A percentile compares a stretch with the other conserved stretches of the same genome.
phyloP scores from a whole-genome alignment of 805 yeast genomes.

The Tetrapisispora iriomotensis region DNA sequence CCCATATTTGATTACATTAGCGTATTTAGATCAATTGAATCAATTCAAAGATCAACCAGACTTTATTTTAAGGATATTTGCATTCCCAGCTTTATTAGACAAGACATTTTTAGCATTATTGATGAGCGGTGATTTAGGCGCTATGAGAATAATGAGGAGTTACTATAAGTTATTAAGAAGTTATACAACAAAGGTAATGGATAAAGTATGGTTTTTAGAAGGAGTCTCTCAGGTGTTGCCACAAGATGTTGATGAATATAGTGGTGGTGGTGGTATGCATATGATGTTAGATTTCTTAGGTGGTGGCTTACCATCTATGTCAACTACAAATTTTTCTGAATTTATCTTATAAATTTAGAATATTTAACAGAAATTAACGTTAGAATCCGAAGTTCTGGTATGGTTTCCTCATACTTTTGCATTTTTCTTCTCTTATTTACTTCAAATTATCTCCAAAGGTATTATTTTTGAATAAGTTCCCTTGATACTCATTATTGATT shows the following conservation, averaged over 20 bases:
- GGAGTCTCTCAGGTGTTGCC: slow-evolving; percentile 86
- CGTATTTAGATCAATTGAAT: slow-evolving; percentile 75
- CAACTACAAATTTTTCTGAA: slow-evolving; percentile 32
- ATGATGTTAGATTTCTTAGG: slow-evolving; percentile 86
- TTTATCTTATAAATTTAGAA: no score
- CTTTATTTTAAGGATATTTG: slow-evolving; percentile 77
- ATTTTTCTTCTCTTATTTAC: no score
- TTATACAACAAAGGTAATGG: slow-evolving; percentile 79
- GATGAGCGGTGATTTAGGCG: slow-evolving; percentile 76
- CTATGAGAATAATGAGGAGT: slow-evolving; percentile 84
- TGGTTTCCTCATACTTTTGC: no score
- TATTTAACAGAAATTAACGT: no score
- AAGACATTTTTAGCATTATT: slow-evolving; percentile 65
- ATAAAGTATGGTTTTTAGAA: slow-evolving; percentile 87
- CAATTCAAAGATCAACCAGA: slow-evolving; percentile 77
- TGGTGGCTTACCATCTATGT: slow-evolving; percentile 47
- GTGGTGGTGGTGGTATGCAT: slow-evolving; percentile 90
- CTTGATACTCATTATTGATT: no score
- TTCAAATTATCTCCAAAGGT: no score
- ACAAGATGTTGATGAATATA: slow-evolving; percentile 82
- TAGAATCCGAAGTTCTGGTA: no score
- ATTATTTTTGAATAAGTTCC: no score
- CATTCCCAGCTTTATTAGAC: slow-evolving; percentile 88
- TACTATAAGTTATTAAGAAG: slow-evolving; percentile 74
- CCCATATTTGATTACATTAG: slow-evolving; percentile 77